Base-by-base conservation (phyloP, 331 rosid species). In the Cydonia oblonga region DNA sequence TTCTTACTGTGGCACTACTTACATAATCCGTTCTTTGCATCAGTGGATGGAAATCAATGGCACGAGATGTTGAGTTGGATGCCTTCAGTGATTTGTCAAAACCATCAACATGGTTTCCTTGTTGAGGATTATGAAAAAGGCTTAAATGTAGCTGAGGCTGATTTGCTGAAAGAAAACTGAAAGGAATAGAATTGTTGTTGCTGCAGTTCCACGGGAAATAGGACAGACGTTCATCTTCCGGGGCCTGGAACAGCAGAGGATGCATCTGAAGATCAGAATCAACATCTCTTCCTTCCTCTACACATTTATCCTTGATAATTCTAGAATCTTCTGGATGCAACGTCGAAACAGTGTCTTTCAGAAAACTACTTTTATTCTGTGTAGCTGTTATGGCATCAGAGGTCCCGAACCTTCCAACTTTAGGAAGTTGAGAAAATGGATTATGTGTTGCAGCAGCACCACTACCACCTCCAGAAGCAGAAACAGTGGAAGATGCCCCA, bases 1-100 rank as follows among this genome's bases (percentile, higher is more conserved):
- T 58, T 35, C 64, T 52, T 32, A 29, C 56, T 12, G 71, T 44
- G 23, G 42, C 72, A n/a, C 60, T 64, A 65, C 62, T 53, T 38
- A 20, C 51, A 70, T 75, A 84, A 72, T 74, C 83, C 54, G 85
- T 84, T 84, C 91, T 95, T 87, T 87, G 97, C 84, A 91, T 81
- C 70, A 95, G 92, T 42, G 97, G 99, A 78, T 95, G 99, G 86
- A 95, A 95, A 82, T 87, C 99, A 89, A 91, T 84, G 76, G 91
- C 89, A 46, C 66, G 77, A 57, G 92, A 76, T 77, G 69, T 64
- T 51, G 83, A 75, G 75, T 81, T 79, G 66, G 83, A 80, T 68
- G 78, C 83, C 77, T 84, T 86, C 76, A 72, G 69, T 24, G 81
- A 81, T 68, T 71, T 81, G 60, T 75, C 82, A 76, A 79, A 70